A percentile compares a stretch with the other conserved stretches of the same genome.
Evolutionary conservation across 2,329 filamentous ascomycete species (phyloP).

Genomic region (Apiospora koreana): DNA sequence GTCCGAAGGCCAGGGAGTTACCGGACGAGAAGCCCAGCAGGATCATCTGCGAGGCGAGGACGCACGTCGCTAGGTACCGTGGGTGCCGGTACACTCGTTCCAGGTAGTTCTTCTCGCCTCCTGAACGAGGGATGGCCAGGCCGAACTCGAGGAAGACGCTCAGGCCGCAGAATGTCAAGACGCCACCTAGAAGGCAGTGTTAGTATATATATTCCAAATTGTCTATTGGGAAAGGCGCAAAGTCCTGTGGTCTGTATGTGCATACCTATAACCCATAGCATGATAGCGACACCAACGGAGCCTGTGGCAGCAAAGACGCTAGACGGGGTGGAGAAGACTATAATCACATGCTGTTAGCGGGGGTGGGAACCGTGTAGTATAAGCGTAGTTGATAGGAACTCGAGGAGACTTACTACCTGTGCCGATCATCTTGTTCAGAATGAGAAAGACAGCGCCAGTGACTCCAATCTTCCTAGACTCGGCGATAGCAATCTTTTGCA

Average conservation of each 20-base stretch:
- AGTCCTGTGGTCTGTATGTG: neutral
- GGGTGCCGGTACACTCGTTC: constrained; percentile 62
- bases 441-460: constrained; percentile 53
- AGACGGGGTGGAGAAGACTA: constrained; percentile 57
- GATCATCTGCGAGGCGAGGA: constrained; percentile 62
- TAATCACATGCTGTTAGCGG: neutral
- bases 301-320: constrained; percentile 53
- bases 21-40: constrained; percentile 61
- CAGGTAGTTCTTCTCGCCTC: constrained; percentile 68
- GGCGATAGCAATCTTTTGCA: constrained; percentile 26
- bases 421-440: constrained; percentile 61
- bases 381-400: neutral
- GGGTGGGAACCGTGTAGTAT: neutral
- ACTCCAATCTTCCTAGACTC: constrained; percentile 50
- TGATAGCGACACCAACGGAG: constrained; percentile 48
- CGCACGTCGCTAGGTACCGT: constrained; percentile 58
- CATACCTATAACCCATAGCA: constrained; percentile 32
- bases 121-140: constrained; percentile 60
- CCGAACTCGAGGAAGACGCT: constrained; percentile 66
- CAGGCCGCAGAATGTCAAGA: constrained; percentile 60
- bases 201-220: neutral
- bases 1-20: constrained; percentile 59
- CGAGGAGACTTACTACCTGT: constrained; percentile 49
- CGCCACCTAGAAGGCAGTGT: constrained; percentile 35
- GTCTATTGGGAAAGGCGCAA: neutral